Conservation (phyloP, 1,284 basidiomycete genomes). For the Puccinia horiana region DNA sequence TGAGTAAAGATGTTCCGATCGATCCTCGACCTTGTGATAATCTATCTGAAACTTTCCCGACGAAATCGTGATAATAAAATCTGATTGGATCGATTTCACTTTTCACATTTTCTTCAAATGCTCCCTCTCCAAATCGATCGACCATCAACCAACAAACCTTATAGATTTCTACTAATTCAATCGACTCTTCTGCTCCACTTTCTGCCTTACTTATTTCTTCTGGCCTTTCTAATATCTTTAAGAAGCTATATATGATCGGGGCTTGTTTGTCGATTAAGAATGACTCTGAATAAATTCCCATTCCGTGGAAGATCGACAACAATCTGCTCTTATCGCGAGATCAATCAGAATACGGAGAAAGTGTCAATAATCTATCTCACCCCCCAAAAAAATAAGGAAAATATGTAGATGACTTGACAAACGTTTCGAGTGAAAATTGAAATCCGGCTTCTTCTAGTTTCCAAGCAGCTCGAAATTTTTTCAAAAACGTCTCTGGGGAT, state of each 20-base stretch:
- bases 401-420: background rate
- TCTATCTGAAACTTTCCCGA: background rate
- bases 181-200: background rate
- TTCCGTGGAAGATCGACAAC: conserved; percentile 26
- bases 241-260: conserved; percentile 30
- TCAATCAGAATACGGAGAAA: background rate
- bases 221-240: conserved; percentile 1
- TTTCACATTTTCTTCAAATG: background rate
- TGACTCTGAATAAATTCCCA: conserved; percentile 5
- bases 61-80: background rate
- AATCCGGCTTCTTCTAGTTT: conserved; percentile 23
- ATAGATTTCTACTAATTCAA: conserved; percentile 7
- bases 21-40: background rate
- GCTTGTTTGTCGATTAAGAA: conserved; percentile 18
- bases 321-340: background rate
- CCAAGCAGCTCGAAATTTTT: conserved; percentile 31
- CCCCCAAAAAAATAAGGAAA: background rate
- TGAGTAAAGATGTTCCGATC: conserved; percentile 2
- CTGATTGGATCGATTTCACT: background rate
- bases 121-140: conserved; percentile 15
- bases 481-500: conserved; percentile 19
- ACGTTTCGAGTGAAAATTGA: conserved; percentile 36
- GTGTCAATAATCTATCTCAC: background rate
- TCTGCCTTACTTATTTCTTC: conserved; percentile 16
- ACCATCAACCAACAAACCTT: conserved; percentile 6